Evolutionary conservation across 1,284 basidiomycete genomes (phyloP), one percentile per base, ranked within the genome.

Genomic region (Trametes sp.): DNA sequence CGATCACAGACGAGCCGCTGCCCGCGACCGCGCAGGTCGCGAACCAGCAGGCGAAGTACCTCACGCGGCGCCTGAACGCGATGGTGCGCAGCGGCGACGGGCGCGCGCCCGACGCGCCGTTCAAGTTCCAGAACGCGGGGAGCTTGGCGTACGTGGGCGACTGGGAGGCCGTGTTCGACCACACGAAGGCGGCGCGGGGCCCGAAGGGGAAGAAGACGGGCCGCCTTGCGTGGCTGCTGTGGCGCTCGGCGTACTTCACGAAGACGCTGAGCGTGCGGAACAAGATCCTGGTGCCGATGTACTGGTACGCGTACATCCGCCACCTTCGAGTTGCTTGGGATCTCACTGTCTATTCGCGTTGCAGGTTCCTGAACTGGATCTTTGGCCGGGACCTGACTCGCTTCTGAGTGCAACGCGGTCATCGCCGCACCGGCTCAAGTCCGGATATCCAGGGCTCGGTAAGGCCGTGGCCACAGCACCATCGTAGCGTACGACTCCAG

Each of bases 1-100:
- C 81, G 31, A 84, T 90, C 38, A 79, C 83, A 24, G 81, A 83
- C 61, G 83, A 85, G 13, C 80, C 84, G 33, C 81, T 96, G 4
- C 95, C 95, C 8, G 94, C 95, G 1, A 94, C 92, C 24, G 92
- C 92, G 19, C 92, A 94, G 83, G 94, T 95, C 29, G 93, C 94
- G 2, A 87, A 87, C 65, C 93, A 95, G 74, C 89, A 94, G 77
- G 93, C 87, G 1, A 87, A 84, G 68, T 93, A 93, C 73, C 75
- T 93, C 44, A 82, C 82, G 52, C 87, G 87, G 70, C 87, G 87
- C 71, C 80, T 95, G 53, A 92, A 91, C 76, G 82, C 76, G 61
- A 74, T 90, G 50, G 84, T 81, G 5, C 82, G 78, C 62, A 82
- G 84, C 50, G 75, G 73, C n/a, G n/a, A n/a, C 45, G 42, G 70